phyloP scores from a whole-genome alignment of 768 basidiomycete genomes.

The Agrocybe pediades region DNA sequence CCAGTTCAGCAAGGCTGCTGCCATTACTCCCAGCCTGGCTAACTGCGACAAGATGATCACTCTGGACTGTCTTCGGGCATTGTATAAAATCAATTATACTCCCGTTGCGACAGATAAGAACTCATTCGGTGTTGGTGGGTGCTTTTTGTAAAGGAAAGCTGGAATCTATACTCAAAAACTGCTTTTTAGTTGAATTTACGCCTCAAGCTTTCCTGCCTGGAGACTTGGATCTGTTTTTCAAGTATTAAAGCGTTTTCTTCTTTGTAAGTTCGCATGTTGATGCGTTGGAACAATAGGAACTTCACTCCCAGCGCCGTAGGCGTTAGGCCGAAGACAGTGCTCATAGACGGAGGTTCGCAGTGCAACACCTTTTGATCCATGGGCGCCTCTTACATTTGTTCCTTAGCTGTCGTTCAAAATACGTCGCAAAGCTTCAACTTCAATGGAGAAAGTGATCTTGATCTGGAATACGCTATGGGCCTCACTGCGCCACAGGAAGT shows the following conservation, averaged over 20 bases:
- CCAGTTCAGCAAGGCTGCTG: slow-evolving; percentile 11
- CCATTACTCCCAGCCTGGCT: slow-evolving; percentile 18
- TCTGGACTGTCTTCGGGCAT: slow-evolving; percentile 39
- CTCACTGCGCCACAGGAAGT: slow-evolving; percentile 39
- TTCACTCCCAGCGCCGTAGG: slow-evolving; percentile 40
- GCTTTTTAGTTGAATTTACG: slow-evolving; percentile 47
- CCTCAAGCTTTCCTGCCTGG: slow-evolving; percentile 46
- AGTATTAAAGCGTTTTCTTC: slow-evolving; percentile 6
- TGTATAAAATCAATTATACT: slow-evolving; percentile 37
- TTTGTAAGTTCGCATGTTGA: background rate
- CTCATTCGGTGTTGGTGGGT: slow-evolving; percentile 38
- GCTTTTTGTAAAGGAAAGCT: background rate
- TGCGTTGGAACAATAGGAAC: slow-evolving; percentile 20
- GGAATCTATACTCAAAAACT: background rate
- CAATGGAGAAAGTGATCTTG: slow-evolving; percentile 61
- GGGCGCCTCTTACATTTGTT: background rate
- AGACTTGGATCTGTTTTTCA: slow-evolving; percentile 48
- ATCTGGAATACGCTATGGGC: slow-evolving; percentile 57
- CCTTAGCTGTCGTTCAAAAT: slow-evolving; percentile 46
- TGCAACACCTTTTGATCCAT: background rate
- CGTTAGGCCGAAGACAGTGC: slow-evolving; percentile 31
- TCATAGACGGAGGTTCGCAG: slow-evolving; percentile 35
- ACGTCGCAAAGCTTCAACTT: slow-evolving; percentile 37
- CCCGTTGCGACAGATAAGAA: slow-evolving; percentile 35
- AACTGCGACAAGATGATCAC: slow-evolving; percentile 36